Evolutionary conservation across 352 stramenopile species (phyloP).

Genomic region (Pythium brassicae): DNA sequence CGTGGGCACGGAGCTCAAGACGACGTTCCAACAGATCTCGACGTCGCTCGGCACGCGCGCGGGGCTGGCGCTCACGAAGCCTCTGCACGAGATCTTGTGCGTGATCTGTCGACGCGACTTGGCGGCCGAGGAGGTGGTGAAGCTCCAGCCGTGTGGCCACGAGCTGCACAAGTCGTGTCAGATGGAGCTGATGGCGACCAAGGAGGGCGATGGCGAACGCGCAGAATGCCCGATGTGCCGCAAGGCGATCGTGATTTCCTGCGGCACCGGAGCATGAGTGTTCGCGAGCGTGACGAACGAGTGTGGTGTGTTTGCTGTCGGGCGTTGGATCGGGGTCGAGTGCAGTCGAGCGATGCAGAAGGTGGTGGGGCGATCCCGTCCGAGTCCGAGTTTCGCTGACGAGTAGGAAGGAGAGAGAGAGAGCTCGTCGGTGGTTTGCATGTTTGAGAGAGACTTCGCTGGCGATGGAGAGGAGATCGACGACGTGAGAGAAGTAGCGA

Average conservation of each 20-base stretch:
- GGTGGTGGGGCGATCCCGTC: too few relatives aligned
- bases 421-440: too few relatives aligned
- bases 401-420: too few relatives aligned
- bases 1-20: constrained; percentile 54
- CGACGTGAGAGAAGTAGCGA: too few relatives aligned
- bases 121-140: constrained; percentile 31
- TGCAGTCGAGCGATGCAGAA: too few relatives aligned
- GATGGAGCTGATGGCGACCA: constrained; percentile 16
- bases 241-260: not conserved
- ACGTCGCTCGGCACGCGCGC: constrained; percentile 51
- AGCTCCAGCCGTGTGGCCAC: constrained; percentile 37
- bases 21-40: constrained; percentile 68
- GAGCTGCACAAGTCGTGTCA: constrained; percentile 45
- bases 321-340: not conserved
- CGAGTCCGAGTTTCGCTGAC: too few relatives aligned
- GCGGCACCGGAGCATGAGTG: not conserved
- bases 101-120: constrained; percentile 56
- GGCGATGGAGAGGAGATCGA: too few relatives aligned
- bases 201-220: not conserved
- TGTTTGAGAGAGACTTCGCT: too few relatives aligned
- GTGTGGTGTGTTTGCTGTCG: too few relatives aligned
- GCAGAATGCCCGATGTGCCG: not conserved
- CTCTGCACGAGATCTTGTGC: too few relatives aligned
- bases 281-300: not conserved
- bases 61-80: constrained; percentile 45